Conservation (phyloP, 2,329 filamentous ascomycete species). For the Verticillium tricorpus region DNA sequence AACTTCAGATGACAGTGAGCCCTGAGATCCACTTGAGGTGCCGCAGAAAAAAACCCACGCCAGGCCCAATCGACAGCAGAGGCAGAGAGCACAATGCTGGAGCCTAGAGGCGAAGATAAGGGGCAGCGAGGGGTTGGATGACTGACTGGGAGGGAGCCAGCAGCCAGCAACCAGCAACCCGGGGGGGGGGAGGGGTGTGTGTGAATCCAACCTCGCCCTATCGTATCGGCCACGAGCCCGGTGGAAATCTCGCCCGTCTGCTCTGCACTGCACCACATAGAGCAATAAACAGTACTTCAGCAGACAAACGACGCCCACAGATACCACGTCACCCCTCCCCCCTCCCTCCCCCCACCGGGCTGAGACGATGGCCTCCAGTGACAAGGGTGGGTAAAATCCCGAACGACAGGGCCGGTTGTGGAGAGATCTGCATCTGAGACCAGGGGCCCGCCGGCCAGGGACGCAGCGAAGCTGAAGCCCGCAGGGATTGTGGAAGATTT, state of each 20-base stretch:
- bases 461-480: neutral
- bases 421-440: conserved; percentile 4
- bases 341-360: neutral
- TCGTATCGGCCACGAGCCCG: neutral
- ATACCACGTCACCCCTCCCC: neutral
- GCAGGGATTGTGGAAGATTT: conserved; percentile 3
- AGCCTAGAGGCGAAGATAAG: neutral
- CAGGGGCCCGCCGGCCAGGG: neutral
- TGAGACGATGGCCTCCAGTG: neutral
- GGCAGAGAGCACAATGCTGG: neutral
- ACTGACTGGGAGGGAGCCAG: neutral
- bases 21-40: neutral
- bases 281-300: too few species aligned
- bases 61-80: neutral
- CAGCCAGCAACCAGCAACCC: too few species aligned
- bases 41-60: neutral
- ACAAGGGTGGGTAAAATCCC: conserved; percentile 1
- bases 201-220: neutral
- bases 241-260: neutral
- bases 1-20: neutral
- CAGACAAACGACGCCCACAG: too few species aligned
- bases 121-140: neutral
- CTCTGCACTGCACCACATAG: neutral
- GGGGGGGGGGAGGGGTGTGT: neutral
- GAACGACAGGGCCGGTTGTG: conserved; percentile 4